phyloP scores from a whole-genome alignment of 2,329 filamentous ascomycete species.

The Xylaria sp. region DNA sequence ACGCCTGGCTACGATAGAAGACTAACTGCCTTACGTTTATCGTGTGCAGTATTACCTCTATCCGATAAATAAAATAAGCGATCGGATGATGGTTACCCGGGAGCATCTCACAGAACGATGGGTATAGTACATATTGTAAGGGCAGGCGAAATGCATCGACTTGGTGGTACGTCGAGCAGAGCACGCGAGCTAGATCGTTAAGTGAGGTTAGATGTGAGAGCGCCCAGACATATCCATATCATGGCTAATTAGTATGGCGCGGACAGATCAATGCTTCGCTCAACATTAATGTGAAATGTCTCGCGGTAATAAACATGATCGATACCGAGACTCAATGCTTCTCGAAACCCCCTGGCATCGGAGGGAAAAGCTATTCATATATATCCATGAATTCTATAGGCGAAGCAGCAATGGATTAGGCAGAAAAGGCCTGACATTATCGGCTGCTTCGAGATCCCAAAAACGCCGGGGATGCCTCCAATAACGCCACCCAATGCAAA shows the following conservation, averaged over 20 bases:
- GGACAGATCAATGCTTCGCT: background rate
- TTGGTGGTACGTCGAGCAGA: too few species aligned
- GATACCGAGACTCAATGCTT: background rate
- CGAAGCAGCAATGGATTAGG: background rate
- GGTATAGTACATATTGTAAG: too few species aligned
- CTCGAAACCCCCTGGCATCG: background rate
- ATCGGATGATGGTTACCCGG: too few species aligned
- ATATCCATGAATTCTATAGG: background rate
- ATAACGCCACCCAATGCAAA: slow-evolving; percentile 45
- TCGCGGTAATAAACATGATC: background rate
- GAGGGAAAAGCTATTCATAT: background rate
- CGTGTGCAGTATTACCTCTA: too few species aligned
- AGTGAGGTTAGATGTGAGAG: too few species aligned
- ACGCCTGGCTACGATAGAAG: too few species aligned
- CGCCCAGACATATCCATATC: background rate
- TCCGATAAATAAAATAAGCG: too few species aligned
- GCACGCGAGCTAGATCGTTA: too few species aligned
- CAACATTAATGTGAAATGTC: background rate
- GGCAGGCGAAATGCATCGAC: too few species aligned
- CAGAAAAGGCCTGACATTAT: background rate
- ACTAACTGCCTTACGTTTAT: too few species aligned
- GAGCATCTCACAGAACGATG: too few species aligned
- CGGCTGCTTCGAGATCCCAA: background rate
- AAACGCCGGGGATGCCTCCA: slow-evolving; percentile 33
- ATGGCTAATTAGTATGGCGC: background rate